These are phyloP conservation scores for Aspergillus pseudoglaucus DNA, from an alignment of 2,329 filamentous ascomycete genomes.

Conservation along the genomic window DNA sequence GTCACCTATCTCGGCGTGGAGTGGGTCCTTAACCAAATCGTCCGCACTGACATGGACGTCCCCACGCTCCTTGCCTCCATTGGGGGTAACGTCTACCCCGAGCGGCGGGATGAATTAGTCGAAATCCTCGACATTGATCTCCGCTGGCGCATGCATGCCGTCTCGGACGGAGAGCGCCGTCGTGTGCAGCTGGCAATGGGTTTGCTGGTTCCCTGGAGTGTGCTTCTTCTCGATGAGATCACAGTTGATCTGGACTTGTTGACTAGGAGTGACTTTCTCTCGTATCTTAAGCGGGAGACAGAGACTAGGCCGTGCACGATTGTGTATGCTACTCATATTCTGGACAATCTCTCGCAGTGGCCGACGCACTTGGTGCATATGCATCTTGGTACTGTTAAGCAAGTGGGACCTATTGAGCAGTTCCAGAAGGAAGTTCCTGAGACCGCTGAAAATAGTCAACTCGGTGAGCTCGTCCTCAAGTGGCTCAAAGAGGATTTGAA, in stretches of 20 bases:
- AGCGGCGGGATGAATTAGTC: constrained; percentile 79
- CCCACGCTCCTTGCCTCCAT: constrained; percentile 76
- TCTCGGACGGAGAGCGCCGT: constrained; percentile 84
- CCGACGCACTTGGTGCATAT: constrained; percentile 95
- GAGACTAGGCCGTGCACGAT: constrained; percentile 77
- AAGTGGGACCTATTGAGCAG: constrained; percentile 68
- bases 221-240: constrained; percentile 89
- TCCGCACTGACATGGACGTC: constrained; percentile 90
- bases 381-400: constrained; percentile 79
- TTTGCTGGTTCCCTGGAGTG: constrained; percentile 80
- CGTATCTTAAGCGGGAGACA: constrained; percentile 81
- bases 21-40: constrained; percentile 96
- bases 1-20: constrained; percentile 96
- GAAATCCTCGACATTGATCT: constrained; percentile 85
- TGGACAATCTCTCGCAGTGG: constrained; percentile 92
- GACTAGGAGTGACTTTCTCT: constrained; percentile 74
- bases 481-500: constrained; percentile 80
- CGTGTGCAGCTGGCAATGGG: constrained; percentile 97
- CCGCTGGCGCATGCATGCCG: constrained; percentile 90
- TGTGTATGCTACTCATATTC: constrained; percentile 94
- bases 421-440: constrained; percentile 56
- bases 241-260: constrained; percentile 93
- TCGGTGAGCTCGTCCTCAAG: constrained; percentile 78
- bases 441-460: constrained; percentile 66
- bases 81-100: constrained; percentile 76